phyloP scores from a whole-genome alignment of 805 yeast genomes.

The Yamadazyma olivae region DNA sequence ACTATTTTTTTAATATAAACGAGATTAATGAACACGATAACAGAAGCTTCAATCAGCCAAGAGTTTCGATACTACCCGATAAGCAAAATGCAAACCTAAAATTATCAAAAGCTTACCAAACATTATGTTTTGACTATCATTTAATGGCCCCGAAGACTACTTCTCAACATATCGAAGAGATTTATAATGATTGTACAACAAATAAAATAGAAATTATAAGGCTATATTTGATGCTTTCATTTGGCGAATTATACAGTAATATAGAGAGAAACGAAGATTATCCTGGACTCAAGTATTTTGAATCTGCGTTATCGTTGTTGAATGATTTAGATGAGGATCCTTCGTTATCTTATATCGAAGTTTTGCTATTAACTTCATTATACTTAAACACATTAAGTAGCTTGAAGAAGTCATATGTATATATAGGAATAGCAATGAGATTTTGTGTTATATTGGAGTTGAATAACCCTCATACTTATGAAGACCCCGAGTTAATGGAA shows the following conservation, averaged over 20 bases:
- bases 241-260: conserved; percentile 1
- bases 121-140: too few species aligned
- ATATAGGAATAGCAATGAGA: conserved; percentile 1
- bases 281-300: conserved; percentile 1
- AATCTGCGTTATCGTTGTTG: neutral
- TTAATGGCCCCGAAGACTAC: too few species aligned
- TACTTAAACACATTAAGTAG: neutral
- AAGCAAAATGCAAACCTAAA: too few species aligned
- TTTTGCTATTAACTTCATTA: conserved; percentile 1
- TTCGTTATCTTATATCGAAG: neutral
- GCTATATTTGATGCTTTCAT: neutral
- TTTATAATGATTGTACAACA: neutral
- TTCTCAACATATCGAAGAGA: neutral
- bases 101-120: too few species aligned
- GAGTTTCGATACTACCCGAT: too few species aligned
- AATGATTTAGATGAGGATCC: neutral
- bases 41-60: too few species aligned
- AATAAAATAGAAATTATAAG: neutral
- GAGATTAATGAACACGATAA: too few species aligned
- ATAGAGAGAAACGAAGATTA: neutral
- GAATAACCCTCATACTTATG: neutral
- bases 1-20: neutral
- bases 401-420: neutral
- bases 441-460: neutral
- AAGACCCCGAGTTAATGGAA: too few species aligned